Conservation (phyloP, 257 asterid species). For the Nicotiana noctiflora region DNA sequence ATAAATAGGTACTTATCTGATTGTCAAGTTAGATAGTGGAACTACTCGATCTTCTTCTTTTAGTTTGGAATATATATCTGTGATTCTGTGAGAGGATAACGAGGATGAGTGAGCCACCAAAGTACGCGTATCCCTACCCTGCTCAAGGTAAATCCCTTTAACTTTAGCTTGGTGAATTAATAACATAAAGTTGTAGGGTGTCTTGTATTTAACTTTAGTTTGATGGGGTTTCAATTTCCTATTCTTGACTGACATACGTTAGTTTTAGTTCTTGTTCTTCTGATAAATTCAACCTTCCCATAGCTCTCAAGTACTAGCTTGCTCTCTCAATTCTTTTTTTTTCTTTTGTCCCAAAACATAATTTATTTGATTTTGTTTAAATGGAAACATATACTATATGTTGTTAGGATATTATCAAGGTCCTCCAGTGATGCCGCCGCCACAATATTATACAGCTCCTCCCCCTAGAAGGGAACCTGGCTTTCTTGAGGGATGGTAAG, state of each 20-base stretch:
- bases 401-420: constrained; percentile 66
- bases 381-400: neutral
- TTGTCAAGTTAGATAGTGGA: neutral
- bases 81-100: neutral
- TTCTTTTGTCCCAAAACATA: neutral
- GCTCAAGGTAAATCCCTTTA: constrained; percentile 41
- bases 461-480: constrained; percentile 57
- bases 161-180: no score
- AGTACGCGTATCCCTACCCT: constrained; percentile 71
- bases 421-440: constrained; percentile 90
- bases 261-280: neutral
- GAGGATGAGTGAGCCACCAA: constrained; percentile 64
- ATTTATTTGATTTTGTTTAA: neutral
- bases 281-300: neutral
- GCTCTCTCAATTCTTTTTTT: neutral
- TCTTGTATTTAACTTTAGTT: neutral
- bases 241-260: neutral
- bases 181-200: neutral
- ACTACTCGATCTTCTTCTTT: neutral
- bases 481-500: constrained; percentile 80
- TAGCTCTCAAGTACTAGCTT: neutral
- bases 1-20: neutral
- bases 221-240: neutral
- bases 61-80: neutral
- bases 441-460: constrained; percentile 69